Evolutionary conservation across 2,329 filamentous ascomycete genomes (phyloP).

Genomic region (Fusarium acutatum): DNA sequence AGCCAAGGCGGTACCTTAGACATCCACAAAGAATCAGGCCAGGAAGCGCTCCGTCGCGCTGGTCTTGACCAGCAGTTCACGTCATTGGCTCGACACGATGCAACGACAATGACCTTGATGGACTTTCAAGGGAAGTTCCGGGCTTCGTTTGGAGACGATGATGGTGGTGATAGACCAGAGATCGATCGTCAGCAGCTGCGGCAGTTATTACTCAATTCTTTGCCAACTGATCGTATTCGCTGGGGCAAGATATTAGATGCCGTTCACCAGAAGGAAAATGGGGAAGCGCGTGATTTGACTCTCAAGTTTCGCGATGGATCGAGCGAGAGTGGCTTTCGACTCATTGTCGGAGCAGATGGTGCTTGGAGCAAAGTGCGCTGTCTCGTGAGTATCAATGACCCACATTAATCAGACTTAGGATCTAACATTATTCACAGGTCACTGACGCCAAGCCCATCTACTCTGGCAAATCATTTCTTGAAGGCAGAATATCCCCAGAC

Average conservation of each 20-base stretch:
- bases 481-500: neutral
- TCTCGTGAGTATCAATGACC: neutral
- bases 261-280: neutral
- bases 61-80: neutral
- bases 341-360: neutral
- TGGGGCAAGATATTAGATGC: neutral
- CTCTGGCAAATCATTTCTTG: neutral
- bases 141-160: neutral
- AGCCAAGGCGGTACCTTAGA: neutral
- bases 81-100: neutral
- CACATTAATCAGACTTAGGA: fast-evolving
- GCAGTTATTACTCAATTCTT: neutral
- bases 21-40: neutral
- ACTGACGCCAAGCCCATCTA: neutral
- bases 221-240: neutral
- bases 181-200: neutral
- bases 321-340: neutral
- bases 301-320: neutral
- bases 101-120: neutral
- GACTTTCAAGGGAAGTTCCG: neutral
- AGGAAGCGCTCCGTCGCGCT: neutral
- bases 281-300: neutral
- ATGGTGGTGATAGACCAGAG: neutral
- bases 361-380: neutral
- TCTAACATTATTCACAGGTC: neutral